phyloP scores from a whole-genome alignment of 2,329 filamentous ascomycete genomes.

The Talaromyces sp. region DNA sequence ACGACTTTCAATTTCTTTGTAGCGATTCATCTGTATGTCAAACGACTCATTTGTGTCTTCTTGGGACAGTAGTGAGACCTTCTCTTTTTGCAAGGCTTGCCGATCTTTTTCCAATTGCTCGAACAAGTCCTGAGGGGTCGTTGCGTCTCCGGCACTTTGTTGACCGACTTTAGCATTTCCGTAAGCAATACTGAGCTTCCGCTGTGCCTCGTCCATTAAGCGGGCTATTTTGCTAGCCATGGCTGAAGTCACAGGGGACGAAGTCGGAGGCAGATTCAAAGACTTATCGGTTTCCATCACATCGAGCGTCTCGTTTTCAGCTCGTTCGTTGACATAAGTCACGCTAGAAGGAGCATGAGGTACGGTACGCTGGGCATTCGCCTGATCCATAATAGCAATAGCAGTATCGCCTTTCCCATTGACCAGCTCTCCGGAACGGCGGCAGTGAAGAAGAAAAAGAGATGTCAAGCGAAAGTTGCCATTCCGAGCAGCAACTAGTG shows the following conservation, averaged over 20 bases:
- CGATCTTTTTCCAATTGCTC: constrained; percentile 45
- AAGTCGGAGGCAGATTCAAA: constrained; percentile 34
- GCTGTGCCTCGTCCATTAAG: constrained; percentile 68
- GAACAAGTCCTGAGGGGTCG: constrained; percentile 41
- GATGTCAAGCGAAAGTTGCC: constrained; percentile 73
- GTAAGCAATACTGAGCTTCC: constrained; percentile 58
- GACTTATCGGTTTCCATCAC: constrained; percentile 31
- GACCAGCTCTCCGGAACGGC: constrained; percentile 70
- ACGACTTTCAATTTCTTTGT: constrained; percentile 33
- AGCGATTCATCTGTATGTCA: constrained; percentile 39
- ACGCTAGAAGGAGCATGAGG: constrained; percentile 69
- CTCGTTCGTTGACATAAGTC: constrained; percentile 39
- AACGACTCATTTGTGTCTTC: constrained; percentile 36
- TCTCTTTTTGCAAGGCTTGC: constrained; percentile 42
- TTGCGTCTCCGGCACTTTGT: constrained; percentile 42
- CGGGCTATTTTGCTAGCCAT: constrained; percentile 67
- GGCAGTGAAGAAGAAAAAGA: constrained; percentile 69
- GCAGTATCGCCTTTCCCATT: constrained; percentile 81
- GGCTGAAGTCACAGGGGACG: constrained; percentile 63
- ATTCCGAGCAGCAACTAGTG: constrained; percentile 81
- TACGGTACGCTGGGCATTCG: constrained; percentile 66
- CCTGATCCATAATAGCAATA: constrained; percentile 72
- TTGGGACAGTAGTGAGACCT: constrained; percentile 33
- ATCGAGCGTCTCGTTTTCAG: constrained; percentile 28
- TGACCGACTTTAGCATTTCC: constrained; percentile 65